Conservation (phyloP, 1,284 basidiomycete genomes). For the Trametes pubescens region DNA sequence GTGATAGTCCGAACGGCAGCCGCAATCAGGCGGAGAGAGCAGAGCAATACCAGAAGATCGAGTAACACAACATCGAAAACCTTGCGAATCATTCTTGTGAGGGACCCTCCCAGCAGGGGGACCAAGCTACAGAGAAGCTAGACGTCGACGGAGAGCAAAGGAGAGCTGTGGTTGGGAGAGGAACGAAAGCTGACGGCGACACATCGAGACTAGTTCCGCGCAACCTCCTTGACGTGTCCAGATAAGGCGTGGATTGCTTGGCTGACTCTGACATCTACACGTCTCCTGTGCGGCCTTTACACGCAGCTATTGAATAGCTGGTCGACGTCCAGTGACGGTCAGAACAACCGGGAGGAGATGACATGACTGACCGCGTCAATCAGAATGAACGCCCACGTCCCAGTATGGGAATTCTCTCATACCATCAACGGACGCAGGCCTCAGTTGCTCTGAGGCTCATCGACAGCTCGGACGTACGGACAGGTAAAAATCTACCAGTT, state of each 20-base stretch:
- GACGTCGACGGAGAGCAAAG: neutral
- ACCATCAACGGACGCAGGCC: neutral
- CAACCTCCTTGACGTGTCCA: conserved; percentile 1
- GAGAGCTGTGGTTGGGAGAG: neutral
- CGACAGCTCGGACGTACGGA: too few species aligned
- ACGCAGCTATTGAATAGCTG: neutral
- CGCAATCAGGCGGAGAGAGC: conserved; percentile 13
- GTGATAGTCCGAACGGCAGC: conserved; percentile 15
- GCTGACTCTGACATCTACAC: neutral
- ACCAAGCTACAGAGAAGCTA: neutral
- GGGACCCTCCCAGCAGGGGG: neutral
- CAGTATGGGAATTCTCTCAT: neutral
- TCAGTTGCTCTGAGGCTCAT: too few species aligned
- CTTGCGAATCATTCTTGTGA: neutral
- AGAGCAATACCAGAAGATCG: conserved; percentile 7
- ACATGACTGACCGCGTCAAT: conserved; percentile 24
- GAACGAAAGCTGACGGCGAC: neutral
- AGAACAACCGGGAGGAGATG: neutral
- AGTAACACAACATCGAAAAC: neutral
- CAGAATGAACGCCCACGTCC: conserved; percentile 14
- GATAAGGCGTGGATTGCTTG: neutral
- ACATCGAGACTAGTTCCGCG: conserved; percentile 3
- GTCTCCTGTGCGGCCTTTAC: neutral
- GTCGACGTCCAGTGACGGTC: neutral
- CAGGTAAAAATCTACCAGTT: too few species aligned